Evolutionary conservation across 352 stramenopile species (phyloP).

Genomic region (Phytophthora boehmeriae): DNA sequence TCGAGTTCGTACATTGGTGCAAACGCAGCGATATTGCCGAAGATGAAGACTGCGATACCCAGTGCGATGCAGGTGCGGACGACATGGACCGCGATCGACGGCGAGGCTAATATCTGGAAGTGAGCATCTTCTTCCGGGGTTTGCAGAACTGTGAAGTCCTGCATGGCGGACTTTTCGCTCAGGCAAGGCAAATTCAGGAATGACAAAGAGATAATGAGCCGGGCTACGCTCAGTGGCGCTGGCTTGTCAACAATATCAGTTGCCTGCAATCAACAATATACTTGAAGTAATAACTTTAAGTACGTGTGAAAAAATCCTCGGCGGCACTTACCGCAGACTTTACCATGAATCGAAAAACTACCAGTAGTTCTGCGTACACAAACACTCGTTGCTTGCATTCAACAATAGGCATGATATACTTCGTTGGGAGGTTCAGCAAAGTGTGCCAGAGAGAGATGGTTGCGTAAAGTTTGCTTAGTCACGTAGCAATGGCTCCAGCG

Average conservation of each 20-base stretch:
- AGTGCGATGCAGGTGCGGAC: slow-evolving; percentile 44
- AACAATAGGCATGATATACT: neutral
- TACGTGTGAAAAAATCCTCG: neutral
- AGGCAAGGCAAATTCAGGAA: slow-evolving; percentile 21
- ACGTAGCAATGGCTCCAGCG: slow-evolving; percentile 30
- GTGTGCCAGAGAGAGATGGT: neutral
- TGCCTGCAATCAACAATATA: neutral
- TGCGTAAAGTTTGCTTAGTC: slow-evolving; percentile 7
- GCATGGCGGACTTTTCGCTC: slow-evolving; percentile 22
- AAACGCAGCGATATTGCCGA: slow-evolving; percentile 67
- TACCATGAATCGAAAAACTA: too few species aligned
- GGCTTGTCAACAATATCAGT: slow-evolving; percentile 23
- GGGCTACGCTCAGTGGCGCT: neutral
- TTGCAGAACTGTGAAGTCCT: slow-evolving; percentile 35
- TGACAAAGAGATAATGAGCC: slow-evolving; percentile 6
- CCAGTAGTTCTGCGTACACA: too few species aligned
- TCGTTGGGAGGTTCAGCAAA: too few species aligned
- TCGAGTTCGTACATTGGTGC: slow-evolving; percentile 59
- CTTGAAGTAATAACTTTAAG: neutral
- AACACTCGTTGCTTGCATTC: slow-evolving; percentile 3
- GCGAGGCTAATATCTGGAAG: neutral
- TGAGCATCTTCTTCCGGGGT: slow-evolving; percentile 29
- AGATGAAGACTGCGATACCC: slow-evolving; percentile 51
- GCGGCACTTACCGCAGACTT: neutral
- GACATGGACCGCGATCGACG: slow-evolving; percentile 30